Percentiles rank a stretch among this genome's conserved stretches.
Conservation (phyloP, 164 flowering plant species). For the Chimonanthus salicifolius region DNA sequence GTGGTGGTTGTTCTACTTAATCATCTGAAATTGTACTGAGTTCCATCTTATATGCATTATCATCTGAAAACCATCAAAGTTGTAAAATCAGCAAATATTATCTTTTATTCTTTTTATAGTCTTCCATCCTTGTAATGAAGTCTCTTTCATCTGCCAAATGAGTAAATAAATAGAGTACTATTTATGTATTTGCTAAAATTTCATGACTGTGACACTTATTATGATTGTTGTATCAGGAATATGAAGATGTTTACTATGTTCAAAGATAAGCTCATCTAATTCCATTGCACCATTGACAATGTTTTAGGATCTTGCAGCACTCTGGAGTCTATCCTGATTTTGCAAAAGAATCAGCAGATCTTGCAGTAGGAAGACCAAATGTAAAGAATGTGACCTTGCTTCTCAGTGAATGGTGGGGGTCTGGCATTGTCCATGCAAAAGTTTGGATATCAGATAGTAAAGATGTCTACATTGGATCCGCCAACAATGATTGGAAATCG, state of each 20-base stretch:
- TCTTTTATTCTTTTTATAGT: too few relatives aligned
- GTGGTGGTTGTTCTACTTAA: too few relatives aligned
- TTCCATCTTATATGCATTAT: not conserved
- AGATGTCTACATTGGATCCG: slow-evolving; percentile 89
- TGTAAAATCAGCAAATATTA: too few relatives aligned
- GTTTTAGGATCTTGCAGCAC: slow-evolving; percentile 67
- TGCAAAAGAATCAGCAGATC: slow-evolving; percentile 56
- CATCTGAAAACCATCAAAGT: not conserved
- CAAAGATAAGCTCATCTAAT: not conserved
- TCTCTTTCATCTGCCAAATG: too few relatives aligned
- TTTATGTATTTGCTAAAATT: too few relatives aligned
- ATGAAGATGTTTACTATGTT: not conserved
- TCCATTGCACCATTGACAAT: not conserved
- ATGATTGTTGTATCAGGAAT: not conserved
- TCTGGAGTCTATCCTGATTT: slow-evolving; percentile 90
- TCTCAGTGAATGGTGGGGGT: slow-evolving; percentile 79
- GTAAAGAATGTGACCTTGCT: slow-evolving; percentile 71
- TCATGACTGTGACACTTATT: not conserved
- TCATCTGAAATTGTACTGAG: too few relatives aligned
- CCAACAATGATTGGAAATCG: slow-evolving; percentile 98
- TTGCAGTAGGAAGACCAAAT: slow-evolving; percentile 79
- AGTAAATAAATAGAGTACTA: too few relatives aligned
- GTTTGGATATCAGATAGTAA: slow-evolving; percentile 83
- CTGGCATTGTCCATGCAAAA: slow-evolving; percentile 91
- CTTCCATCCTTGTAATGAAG: too few relatives aligned